A percentile compares a stretch with the other conserved stretches of the same genome.
Conservation (phyloP, 1,284 basidiomycete species). For the Cryptococcus neoformans region DNA sequence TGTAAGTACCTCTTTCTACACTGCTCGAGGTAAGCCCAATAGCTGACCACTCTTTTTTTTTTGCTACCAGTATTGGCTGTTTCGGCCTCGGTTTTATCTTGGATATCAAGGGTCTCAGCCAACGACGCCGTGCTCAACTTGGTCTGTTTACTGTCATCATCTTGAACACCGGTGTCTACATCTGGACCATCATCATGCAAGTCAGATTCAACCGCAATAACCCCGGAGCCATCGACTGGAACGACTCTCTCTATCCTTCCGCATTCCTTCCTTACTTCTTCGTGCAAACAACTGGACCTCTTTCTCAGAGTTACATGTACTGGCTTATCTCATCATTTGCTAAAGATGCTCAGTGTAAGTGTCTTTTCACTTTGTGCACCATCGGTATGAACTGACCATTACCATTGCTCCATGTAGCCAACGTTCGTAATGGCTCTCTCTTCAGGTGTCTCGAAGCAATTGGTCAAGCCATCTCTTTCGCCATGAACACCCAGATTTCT, state of each 20-base stretch:
- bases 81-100: slow-evolving; percentile 29
- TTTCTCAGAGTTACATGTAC: slow-evolving; percentile 29
- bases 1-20: slow-evolving; percentile 9
- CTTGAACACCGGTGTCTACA: slow-evolving; percentile 18
- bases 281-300: slow-evolving; percentile 25
- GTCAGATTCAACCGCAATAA: slow-evolving; percentile 12
- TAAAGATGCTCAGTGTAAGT: slow-evolving; percentile 18
- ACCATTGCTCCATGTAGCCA: background rate
- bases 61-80: slow-evolving; percentile 15
- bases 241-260: slow-evolving; percentile 10
- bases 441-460: slow-evolving; percentile 22
- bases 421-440: slow-evolving; percentile 17
- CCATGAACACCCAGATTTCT: slow-evolving; percentile 20
- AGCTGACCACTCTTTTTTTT: background rate
- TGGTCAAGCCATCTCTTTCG: slow-evolving; percentile 23
- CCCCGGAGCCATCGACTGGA: slow-evolving; percentile 27
- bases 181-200: slow-evolving; percentile 25
- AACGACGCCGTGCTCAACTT: slow-evolving; percentile 24
- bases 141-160: slow-evolving; percentile 21
- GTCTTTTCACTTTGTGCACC: too few relatives aligned
- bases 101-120: slow-evolving; percentile 19
- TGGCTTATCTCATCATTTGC: slow-evolving; percentile 31
- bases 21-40: background rate
- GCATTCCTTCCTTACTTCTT: slow-evolving; percentile 31
- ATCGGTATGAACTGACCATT: too few relatives aligned